Percentiles rank a stretch among this genome's conserved stretches.
Evolutionary conservation across 305 asterid genomes (phyloP).

Genomic region (Solanum hybrid): DNA sequence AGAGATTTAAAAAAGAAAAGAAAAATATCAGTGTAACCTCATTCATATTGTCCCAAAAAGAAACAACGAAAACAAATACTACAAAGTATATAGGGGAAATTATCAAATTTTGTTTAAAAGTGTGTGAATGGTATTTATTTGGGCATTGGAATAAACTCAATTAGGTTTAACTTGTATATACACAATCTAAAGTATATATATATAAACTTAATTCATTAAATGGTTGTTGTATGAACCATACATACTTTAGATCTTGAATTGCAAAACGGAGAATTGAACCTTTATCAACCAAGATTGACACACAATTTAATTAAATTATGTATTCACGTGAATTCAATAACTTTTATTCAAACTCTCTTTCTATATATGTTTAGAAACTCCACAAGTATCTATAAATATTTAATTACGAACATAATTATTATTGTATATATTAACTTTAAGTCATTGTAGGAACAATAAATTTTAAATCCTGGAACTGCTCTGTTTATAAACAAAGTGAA

Average conservation of each 20-base stretch:
- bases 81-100: neutral
- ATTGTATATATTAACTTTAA: neutral
- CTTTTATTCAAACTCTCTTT: too few relatives aligned
- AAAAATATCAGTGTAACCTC: too few relatives aligned
- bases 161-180: neutral
- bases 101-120: neutral
- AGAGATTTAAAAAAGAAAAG: too few relatives aligned
- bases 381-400: neutral
- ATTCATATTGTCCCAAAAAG: neutral
- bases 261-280: too few relatives aligned
- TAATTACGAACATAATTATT: neutral
- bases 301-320: too few relatives aligned
- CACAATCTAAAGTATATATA: too few relatives aligned
- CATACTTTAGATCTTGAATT: neutral
- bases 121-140: neutral
- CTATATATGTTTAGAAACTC: neutral
- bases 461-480: fast-evolving
- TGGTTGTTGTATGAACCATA: neutral
- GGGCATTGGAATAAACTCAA: neutral
- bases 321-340: too few relatives aligned
- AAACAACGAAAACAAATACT: neutral
- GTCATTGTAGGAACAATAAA: neutral
- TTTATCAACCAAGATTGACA: neutral
- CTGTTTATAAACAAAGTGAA: neutral
- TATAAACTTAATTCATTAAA: neutral